These are phyloP conservation scores for Plectosphaerella cucumerina DNA, from an alignment of 2,329 filamentous ascomycete species.

Conservation along the genomic window DNA sequence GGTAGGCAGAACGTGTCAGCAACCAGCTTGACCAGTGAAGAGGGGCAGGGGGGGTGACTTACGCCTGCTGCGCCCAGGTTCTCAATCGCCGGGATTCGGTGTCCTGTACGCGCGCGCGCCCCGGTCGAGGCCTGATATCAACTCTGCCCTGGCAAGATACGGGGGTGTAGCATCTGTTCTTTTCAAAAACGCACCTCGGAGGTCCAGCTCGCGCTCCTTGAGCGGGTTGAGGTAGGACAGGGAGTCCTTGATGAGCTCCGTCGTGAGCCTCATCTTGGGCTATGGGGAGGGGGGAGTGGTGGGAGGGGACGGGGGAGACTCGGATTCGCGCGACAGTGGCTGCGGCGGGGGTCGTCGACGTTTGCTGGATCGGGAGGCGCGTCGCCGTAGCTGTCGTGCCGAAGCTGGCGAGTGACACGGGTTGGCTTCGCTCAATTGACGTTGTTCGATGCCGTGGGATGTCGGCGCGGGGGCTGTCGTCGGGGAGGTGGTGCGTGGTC, in stretches of 20 bases:
- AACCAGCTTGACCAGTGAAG: too few relatives aligned
- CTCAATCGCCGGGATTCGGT: constrained; percentile 96
- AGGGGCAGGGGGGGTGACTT: constrained; percentile 32
- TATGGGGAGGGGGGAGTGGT: constrained; percentile 10
- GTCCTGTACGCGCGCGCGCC: constrained; percentile 62
- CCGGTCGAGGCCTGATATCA: constrained; percentile 60
- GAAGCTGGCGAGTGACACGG: background rate
- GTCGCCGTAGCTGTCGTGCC: constrained; percentile 1
- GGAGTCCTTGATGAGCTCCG: constrained; percentile 89
- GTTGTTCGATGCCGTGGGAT: too few relatives aligned
- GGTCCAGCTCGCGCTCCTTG: constrained; percentile 97
- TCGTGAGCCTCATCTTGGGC: constrained; percentile 76
- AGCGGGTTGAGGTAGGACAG: constrained; percentile 98
- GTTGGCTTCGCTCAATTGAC: too few relatives aligned
- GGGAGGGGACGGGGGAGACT: constrained; percentile 6
- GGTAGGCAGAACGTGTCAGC: constrained; percentile 8
- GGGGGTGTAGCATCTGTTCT: constrained; percentile 94
- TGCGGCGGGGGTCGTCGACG: background rate
- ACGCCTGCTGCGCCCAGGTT: constrained; percentile 94
- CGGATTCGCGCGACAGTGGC: too few relatives aligned
- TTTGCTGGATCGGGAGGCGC: too few relatives aligned
- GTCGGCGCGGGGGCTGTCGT: background rate
- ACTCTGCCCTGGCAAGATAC: constrained; percentile 60
- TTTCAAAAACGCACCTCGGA: constrained; percentile 94
- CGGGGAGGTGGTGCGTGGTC: background rate